A percentile compares a stretch with the other conserved stretches of the same genome.
Evolutionary conservation across 768 basidiomycete genomes (phyloP).

Genomic region (Termitomyces sp.): DNA sequence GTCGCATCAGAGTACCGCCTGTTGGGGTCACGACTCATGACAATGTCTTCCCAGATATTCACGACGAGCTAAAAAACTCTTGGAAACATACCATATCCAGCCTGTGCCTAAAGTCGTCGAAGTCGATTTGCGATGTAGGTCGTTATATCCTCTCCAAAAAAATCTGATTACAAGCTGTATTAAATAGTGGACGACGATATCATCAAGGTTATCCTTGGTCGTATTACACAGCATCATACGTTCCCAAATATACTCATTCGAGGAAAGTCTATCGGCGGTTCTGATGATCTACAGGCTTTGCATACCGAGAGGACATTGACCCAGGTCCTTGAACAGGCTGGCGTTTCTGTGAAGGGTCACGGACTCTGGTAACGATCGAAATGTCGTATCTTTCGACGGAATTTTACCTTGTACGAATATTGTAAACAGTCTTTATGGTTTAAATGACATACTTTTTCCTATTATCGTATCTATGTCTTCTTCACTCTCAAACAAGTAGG

Average conservation of each 20-base stretch:
- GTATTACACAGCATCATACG: slow-evolving; percentile 61
- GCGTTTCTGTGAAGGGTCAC: slow-evolving; percentile 29
- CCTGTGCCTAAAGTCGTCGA: slow-evolving; percentile 70
- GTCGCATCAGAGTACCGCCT: not conserved
- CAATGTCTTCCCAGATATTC: slow-evolving; percentile 42
- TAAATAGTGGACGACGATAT: slow-evolving; percentile 50
- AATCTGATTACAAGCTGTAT: not conserved
- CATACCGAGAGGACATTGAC: slow-evolving; percentile 44
- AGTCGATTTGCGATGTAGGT: slow-evolving; percentile 64
- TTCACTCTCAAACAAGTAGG: too few species aligned
- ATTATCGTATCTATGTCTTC: too few species aligned
- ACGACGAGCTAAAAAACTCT: slow-evolving; percentile 52
- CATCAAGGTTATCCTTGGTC: slow-evolving; percentile 60
- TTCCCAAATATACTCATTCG: slow-evolving; percentile 72
- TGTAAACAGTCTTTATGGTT: not conserved
- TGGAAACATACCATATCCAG: slow-evolving; percentile 51
- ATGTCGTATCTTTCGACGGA: not conserved
- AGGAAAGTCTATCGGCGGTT: slow-evolving; percentile 62
- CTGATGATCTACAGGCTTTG: slow-evolving; percentile 48
- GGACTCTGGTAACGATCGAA: slow-evolving; percentile 10
- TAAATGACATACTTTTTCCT: not conserved
- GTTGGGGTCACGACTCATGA: not conserved
- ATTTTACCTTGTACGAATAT: not conserved
- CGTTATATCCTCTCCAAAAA: not conserved
- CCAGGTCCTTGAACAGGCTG: slow-evolving; percentile 40